Base-by-base conservation (phyloP, 306 rosid genomes). In the Mimosa bimucronata region DNA sequence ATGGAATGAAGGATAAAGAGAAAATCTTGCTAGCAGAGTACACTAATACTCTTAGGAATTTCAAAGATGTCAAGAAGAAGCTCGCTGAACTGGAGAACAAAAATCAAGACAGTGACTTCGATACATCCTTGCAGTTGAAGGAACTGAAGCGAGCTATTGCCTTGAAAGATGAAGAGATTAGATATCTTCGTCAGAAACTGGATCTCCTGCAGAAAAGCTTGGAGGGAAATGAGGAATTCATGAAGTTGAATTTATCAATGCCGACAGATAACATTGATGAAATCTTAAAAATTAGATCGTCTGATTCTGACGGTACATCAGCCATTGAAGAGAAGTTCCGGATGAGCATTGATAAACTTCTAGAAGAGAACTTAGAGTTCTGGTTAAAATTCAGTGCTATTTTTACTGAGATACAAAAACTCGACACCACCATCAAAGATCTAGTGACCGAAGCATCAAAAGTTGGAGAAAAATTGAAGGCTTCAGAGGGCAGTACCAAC, bases 341-440 rank as follows among this genome's bases (percentile, higher is more conserved):
- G n/a, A 55, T 42, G 55, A 69, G 71, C 83, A 91, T 94, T 52
- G 98, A 94, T 62, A 91, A 86, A 77, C 84, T 94, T 74, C 86
- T 94, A 19, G 98, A 91, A 83, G 92, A 94, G 82, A 94, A 94
- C 87, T 82, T 94, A 26, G 89, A 73, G 45, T 94, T 94, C 89
- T 94, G 98, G 98, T 77, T 90, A 58, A 87, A 86, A 70, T 94
- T 94, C 78, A 86, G 97, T 76, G 71, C 90, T 41, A 82, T 90
- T 5, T 85, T 91, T 86, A 92, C 84, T 15, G 83, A 83, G 68
- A 90, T 89, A 82, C 92, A 89, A 64, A 87, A 84, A 73, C 91
- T 85, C 25, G 88, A 91, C 55, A 90, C 81, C 18, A 89, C 82
- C 6, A 80, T 89, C 62, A 72, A 89, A 58, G 98, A 94, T 77